phyloP scores from a whole-genome alignment of 2,329 filamentous ascomycete species.

The Madurella fahalii region DNA sequence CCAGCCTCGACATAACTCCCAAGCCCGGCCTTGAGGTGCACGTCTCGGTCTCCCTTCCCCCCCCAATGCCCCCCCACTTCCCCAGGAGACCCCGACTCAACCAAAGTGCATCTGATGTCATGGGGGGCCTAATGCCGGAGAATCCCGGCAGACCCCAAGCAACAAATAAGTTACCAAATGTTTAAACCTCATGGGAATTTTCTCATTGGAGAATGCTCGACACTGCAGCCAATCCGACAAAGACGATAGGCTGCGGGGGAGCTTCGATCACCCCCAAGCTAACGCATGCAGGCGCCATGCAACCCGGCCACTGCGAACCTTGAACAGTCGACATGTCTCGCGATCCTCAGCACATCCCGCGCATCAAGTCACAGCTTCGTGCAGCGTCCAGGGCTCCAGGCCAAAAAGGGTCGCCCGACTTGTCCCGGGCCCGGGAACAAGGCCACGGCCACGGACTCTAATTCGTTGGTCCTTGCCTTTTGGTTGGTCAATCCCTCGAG shows the following conservation, averaged over 20 bases:
- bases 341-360: slow-evolving; percentile 5
- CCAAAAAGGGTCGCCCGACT: background rate
- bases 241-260: slow-evolving; percentile 22
- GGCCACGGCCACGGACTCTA: background rate
- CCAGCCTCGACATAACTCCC: no score
- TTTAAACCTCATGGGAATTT: slow-evolving; percentile 23
- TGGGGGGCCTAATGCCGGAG: slow-evolving; percentile 2
- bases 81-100: background rate
- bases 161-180: slow-evolving; percentile 25
- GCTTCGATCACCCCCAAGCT: slow-evolving; percentile 17
- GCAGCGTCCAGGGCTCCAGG: background rate
- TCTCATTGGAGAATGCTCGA: slow-evolving; percentile 18
- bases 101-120: slow-evolving; percentile 2
- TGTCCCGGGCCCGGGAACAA: slow-evolving; percentile 4
- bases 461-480: background rate
- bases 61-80: no score
- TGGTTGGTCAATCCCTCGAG: no score
- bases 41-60: no score
- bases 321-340: background rate
- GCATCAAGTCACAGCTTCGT: background rate
- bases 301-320: slow-evolving; percentile 12
- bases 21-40: no score
- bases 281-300: slow-evolving; percentile 14
- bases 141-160: slow-evolving; percentile 16
- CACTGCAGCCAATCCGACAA: slow-evolving; percentile 15